These are phyloP conservation scores for Suillus brevipes DNA, from an alignment of 768 basidiomycete genomes.

Conservation along the genomic window DNA sequence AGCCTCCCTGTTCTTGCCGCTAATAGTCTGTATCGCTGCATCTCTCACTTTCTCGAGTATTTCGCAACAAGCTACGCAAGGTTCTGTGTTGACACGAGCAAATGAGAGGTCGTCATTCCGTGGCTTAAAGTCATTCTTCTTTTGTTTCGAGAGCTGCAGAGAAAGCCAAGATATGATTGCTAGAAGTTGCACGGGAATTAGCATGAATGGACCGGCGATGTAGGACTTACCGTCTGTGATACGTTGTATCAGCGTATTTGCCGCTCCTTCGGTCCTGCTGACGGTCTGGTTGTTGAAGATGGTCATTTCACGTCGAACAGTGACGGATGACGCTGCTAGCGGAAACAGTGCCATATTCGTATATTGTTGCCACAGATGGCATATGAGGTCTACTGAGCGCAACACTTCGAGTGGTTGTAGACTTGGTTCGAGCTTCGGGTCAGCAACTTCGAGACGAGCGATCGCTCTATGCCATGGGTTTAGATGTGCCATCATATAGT, in stretches of 20 bases:
- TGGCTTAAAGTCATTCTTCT: constrained; percentile 95
- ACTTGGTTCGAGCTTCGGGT: constrained; percentile 79
- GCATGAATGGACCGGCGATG: not conserved
- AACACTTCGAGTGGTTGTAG: constrained; percentile 67
- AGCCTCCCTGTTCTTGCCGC: constrained; percentile 89
- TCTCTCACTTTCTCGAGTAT: constrained; percentile 80
- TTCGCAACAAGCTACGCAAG: constrained; percentile 85
- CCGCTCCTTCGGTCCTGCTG: constrained; percentile 79
- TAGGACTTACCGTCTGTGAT: constrained; percentile 70
- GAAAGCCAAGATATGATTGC: constrained; percentile 76
- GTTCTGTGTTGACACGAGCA: constrained; percentile 92
- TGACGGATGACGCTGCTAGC: constrained; percentile 80
- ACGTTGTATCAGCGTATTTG: constrained; percentile 78
- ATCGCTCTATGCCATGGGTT: constrained; percentile 51
- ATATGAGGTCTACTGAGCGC: constrained; percentile 78
- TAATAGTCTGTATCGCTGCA: constrained; percentile 70
- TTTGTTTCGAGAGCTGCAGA: constrained; percentile 83
- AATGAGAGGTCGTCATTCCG: constrained; percentile 95
- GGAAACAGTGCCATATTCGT: constrained; percentile 88
- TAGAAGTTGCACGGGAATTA: constrained; percentile 27
- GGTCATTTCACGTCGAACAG: constrained; percentile 88
- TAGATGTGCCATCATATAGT: constrained; percentile 1
- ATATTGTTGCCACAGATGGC: constrained; percentile 97
- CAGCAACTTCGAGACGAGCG: constrained; percentile 67
- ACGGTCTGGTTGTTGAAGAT: constrained; percentile 89